Evolutionary conservation across 768 basidiomycete species (phyloP).

Genomic region (Candolleomyces eurysporus): DNA sequence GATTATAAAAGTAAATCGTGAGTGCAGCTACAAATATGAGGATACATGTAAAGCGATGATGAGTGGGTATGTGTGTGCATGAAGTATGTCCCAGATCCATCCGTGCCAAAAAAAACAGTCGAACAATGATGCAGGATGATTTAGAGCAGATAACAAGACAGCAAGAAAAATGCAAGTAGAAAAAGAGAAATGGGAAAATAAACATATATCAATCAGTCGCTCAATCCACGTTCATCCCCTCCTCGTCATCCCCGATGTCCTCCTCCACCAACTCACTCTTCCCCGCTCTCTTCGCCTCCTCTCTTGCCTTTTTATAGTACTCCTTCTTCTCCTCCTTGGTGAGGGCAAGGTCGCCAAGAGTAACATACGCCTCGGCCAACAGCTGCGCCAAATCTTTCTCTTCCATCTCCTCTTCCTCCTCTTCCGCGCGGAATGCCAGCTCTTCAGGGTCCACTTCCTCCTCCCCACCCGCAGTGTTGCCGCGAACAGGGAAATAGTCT

Average conservation of each 20-base stretch:
- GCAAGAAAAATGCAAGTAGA: not conserved
- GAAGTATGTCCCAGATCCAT: too few species aligned
- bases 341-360: conserved; percentile 2
- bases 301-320: conserved; percentile 7
- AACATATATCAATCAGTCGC: not conserved
- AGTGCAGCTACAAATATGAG: too few species aligned
- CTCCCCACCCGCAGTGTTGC: not conserved
- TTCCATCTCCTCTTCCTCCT: conserved; percentile 13
- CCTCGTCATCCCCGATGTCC: not conserved
- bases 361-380: conserved; percentile 7
- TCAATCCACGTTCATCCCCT: conserved; percentile 1
- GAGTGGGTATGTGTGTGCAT: too few species aligned
- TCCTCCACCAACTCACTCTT: conserved; percentile 2
- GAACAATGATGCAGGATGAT: not conserved
- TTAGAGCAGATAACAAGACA: not conserved
- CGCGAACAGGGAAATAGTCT: not conserved
- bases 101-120: not conserved
- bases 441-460: conserved; percentile 8
- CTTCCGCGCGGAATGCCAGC: conserved; percentile 10
- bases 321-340: conserved; percentile 13
- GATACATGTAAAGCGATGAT: too few species aligned
- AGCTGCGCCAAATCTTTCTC: conserved; percentile 7
- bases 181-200: not conserved
- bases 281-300: conserved; percentile 1
- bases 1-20: too few species aligned